Evolutionary conservation across 345 rosid species (phyloP).

Genomic region (Camelina hispida): DNA sequence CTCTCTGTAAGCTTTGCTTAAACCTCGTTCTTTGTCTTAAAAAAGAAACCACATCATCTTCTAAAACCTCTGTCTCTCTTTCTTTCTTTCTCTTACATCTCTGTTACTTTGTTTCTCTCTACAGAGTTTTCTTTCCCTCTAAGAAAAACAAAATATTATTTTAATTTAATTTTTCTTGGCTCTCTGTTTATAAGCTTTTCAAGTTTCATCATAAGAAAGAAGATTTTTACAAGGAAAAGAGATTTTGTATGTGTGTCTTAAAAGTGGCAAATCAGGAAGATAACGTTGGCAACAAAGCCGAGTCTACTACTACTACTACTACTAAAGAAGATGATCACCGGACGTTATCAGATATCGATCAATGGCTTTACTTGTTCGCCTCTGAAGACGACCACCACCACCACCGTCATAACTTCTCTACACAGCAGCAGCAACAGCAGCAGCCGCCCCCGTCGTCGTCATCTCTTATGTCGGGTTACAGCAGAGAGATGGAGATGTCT

Average conservation of each 20-base stretch:
- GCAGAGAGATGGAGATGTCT: slow-evolving; percentile 74
- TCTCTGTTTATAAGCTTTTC: slow-evolving; percentile 27
- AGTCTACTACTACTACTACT: not conserved
- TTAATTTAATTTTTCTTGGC: not conserved
- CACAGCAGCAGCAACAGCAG: not conserved
- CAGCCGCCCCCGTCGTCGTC: not conserved
- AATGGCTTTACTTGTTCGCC: slow-evolving; percentile 35
- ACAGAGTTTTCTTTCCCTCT: slow-evolving; percentile 46
- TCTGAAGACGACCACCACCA: slow-evolving; percentile 18
- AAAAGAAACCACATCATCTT: slow-evolving; percentile 21
- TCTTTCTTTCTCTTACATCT: slow-evolving; percentile 9
- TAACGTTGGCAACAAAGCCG: slow-evolving; percentile 38
- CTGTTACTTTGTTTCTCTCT: slow-evolving; percentile 21
- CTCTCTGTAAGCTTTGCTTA: slow-evolving; percentile 26
- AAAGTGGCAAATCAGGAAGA: slow-evolving; percentile 49
- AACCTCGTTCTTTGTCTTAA: slow-evolving; percentile 33
- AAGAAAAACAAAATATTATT: slow-evolving; percentile 28
- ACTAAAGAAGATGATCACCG: slow-evolving; percentile 41
- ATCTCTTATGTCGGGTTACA: slow-evolving; percentile 38
- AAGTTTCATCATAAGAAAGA: not conserved
- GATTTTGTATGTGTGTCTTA: slow-evolving; percentile 39
- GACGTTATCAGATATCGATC: slow-evolving; percentile 43
- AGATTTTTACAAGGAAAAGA: not conserved
- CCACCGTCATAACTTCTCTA: slow-evolving; percentile 9
- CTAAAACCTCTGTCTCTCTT: slow-evolving; percentile 29